Conservation (phyloP, 495 filamentous ascomycete species). For the Aspergillus egyptiacus region DNA sequence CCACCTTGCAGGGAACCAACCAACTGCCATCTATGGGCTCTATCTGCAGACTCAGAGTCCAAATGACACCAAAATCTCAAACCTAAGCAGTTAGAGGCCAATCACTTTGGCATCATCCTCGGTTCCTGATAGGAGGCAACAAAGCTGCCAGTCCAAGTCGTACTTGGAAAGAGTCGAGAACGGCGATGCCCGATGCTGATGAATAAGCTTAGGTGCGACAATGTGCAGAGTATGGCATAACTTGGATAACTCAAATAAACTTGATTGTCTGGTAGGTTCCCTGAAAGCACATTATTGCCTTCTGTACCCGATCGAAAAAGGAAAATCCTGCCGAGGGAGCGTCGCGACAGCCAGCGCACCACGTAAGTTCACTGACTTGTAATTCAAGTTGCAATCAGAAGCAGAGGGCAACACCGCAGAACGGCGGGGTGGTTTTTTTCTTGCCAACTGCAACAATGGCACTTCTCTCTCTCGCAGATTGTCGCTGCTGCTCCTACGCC, state of each 20-base stretch:
- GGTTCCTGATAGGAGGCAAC: conserved; percentile 21
- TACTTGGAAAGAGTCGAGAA: not conserved
- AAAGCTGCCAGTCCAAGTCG: not conserved
- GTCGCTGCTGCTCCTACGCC: not conserved
- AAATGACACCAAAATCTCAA: conserved; percentile 21
- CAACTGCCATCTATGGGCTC: conserved; percentile 10
- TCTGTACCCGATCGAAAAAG: conserved; percentile 18
- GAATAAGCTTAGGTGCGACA: conserved; percentile 38
- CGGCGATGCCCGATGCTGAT: conserved; percentile 12
- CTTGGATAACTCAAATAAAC: no score
- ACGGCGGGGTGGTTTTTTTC: conserved; percentile 9
- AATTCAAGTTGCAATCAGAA: conserved; percentile 21
- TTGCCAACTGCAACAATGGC: no score
- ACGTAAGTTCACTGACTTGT: no score
- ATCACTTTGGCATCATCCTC: conserved; percentile 17
- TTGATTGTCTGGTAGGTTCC: conserved; percentile 5
- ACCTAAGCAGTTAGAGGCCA: conserved; percentile 18
- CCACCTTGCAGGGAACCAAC: conserved; percentile 28
- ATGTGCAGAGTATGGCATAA: conserved; percentile 12
- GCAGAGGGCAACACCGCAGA: conserved; percentile 15
- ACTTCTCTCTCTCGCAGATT: conserved; percentile 7
- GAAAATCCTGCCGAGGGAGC: conserved; percentile 5
- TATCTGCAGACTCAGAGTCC: conserved; percentile 12
- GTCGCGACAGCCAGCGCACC: conserved; percentile 24
- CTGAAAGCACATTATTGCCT: conserved; percentile 11